These are phyloP conservation scores for Lasiodiplodia hormozganensis DNA, from an alignment of 2,329 filamentous ascomycete genomes.

Conservation along the genomic window DNA sequence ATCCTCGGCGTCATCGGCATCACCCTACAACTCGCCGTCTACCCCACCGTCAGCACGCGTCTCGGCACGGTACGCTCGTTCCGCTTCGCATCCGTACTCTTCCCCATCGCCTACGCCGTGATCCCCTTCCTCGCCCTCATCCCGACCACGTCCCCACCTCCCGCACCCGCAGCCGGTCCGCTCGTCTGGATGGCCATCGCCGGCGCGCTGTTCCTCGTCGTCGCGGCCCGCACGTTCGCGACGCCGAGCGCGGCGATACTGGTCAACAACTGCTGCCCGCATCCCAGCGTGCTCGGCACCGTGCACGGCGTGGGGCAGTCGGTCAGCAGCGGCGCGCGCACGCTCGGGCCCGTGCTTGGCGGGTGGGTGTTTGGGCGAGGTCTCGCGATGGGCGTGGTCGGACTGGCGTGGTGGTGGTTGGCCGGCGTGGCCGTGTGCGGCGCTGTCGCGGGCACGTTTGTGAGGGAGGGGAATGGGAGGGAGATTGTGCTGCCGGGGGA, in stretches of 20 bases:
- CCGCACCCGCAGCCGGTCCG: conserved; percentile 48
- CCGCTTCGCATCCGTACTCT: conserved; percentile 51
- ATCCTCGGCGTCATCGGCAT: conserved; percentile 58
- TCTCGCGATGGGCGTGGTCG: conserved; percentile 63
- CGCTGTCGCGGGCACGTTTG: conserved; percentile 60
- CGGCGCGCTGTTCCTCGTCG: conserved; percentile 52
- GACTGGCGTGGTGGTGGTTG: conserved; percentile 65
- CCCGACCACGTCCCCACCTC: conserved; percentile 48
- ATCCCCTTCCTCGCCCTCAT: conserved; percentile 53
- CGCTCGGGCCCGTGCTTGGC: conserved; percentile 66
- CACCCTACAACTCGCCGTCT: conserved; percentile 54
- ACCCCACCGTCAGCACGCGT: conserved; percentile 50
- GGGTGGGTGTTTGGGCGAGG: conserved; percentile 68
- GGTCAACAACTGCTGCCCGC: conserved; percentile 66
- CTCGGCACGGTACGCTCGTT: conserved; percentile 52
- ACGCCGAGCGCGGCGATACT: conserved; percentile 65
- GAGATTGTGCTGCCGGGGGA: conserved; percentile 71
- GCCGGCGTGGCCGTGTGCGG: conserved; percentile 58
- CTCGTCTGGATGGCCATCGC: conserved; percentile 53
- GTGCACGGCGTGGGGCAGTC: conserved; percentile 67
- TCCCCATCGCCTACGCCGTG: conserved; percentile 54
- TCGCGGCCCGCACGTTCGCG: conserved; percentile 57
- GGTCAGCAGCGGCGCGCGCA: conserved; percentile 64
- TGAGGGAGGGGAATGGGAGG: conserved; percentile 68
- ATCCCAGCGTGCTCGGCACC: conserved; percentile 62